phyloP scores from a whole-genome alignment of 2,329 filamentous ascomycete species.

The Phaeosphaeria sp. region DNA sequence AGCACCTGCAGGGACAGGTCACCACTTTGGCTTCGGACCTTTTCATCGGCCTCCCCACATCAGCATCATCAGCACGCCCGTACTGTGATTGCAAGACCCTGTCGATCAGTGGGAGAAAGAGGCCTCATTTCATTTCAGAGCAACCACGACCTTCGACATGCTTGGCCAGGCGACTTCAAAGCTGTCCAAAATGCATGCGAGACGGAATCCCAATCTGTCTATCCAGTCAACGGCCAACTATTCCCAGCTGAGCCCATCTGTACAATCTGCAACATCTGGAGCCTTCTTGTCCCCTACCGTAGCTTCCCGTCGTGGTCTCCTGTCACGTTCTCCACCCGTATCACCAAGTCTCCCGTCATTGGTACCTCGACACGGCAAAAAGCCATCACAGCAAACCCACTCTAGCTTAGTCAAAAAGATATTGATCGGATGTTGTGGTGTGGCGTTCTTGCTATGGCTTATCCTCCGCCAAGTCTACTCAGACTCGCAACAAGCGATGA shows the following conservation, averaged over 20 bases:
- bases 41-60: conserved; percentile 4
- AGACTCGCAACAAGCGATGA: conserved; percentile 17
- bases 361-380: conserved; percentile 69
- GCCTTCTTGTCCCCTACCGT: conserved; percentile 45
- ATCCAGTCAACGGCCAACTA: conserved; percentile 50
- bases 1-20: conserved; percentile 24
- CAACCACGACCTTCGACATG: conserved; percentile 31
- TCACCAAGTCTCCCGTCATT: conserved; percentile 75
- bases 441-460: conserved; percentile 60
- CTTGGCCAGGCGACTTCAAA: conserved; percentile 45
- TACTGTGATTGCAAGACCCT: conserved; percentile 10
- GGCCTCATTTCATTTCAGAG: conserved; percentile 1
- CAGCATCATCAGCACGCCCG: background rate
- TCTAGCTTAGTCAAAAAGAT: conserved; percentile 64
- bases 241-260: conserved; percentile 39
- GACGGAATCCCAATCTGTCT: conserved; percentile 56
- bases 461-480: conserved; percentile 44
- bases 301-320: conserved; percentile 59
- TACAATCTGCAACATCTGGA: conserved; percentile 41
- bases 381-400: conserved; percentile 60
- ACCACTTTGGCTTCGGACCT: background rate
- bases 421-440: conserved; percentile 59
- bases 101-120: conserved; percentile 1
- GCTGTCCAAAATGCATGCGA: conserved; percentile 52
- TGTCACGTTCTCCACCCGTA: conserved; percentile 72